Percentiles rank a stretch among this genome's conserved stretches.
Conservation (phyloP, 768 basidiomycete genomes). For the Tremella mesenterica region DNA sequence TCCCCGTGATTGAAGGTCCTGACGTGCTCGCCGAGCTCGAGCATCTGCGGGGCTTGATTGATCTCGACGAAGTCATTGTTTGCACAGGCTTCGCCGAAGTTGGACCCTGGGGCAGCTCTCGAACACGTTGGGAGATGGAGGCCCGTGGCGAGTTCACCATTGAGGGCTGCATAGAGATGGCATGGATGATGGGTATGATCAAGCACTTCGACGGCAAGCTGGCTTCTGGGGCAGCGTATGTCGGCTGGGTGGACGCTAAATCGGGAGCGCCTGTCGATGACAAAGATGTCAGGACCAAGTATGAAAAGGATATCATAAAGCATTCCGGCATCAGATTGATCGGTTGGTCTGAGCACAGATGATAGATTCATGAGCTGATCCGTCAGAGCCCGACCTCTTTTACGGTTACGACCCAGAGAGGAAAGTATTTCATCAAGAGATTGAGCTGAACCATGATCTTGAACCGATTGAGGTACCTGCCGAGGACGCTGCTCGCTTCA, state of each 20-base stretch:
- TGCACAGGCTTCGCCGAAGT: slow-evolving; percentile 96
- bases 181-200: slow-evolving; percentile 98
- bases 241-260: slow-evolving; percentile 97
- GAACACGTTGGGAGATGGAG: slow-evolving; percentile 99
- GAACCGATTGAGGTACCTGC: slow-evolving; percentile 91
- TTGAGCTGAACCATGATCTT: slow-evolving; percentile 91
- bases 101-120: slow-evolving; percentile 94
- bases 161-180: slow-evolving; percentile 98
- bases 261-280: slow-evolving; percentile 89
- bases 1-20: slow-evolving; percentile 69
- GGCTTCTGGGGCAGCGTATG: slow-evolving; percentile 82
- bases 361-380: background rate
- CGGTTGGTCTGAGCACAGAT: slow-evolving; percentile 51
- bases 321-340: slow-evolving; percentile 92
- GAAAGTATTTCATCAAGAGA: slow-evolving; percentile 94
- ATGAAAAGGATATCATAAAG: slow-evolving; percentile 83
- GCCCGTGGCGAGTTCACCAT: slow-evolving; percentile 94
- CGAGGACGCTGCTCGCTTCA: slow-evolving; percentile 87
- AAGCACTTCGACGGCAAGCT: slow-evolving; percentile 97
- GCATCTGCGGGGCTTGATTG: slow-evolving; percentile 76
- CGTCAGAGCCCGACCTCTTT: slow-evolving; percentile 91
- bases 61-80: slow-evolving; percentile 91
- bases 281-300: slow-evolving; percentile 87
- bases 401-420: slow-evolving; percentile 95
- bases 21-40: slow-evolving; percentile 64